A percentile compares a stretch with the other conserved stretches of the same genome.
Evolutionary conservation across 768 basidiomycete genomes (phyloP).

Genomic region (Suillus subalutaceus): DNA sequence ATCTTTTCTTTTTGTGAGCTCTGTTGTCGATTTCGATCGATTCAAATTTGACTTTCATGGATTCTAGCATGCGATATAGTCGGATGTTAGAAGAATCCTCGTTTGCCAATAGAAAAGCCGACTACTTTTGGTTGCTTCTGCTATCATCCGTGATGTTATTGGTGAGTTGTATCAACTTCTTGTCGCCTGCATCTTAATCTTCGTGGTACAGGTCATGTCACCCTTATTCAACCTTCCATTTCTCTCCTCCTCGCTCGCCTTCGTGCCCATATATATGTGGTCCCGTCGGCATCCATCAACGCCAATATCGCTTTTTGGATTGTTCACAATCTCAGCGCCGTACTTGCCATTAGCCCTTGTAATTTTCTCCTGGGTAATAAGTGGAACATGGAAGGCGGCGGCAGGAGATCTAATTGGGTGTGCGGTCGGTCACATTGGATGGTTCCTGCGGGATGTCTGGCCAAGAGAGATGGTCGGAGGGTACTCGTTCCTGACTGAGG

Average conservation of each 20-base stretch:
- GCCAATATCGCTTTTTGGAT: slow-evolving; percentile 94
- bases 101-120: slow-evolving; percentile 87
- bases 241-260: slow-evolving; percentile 90
- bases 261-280: slow-evolving; percentile 98
- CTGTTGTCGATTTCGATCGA: not conserved
- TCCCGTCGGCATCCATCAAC: slow-evolving; percentile 91
- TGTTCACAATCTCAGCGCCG: slow-evolving; percentile 93
- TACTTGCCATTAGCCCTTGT: slow-evolving; percentile 94
- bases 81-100: slow-evolving; percentile 97
- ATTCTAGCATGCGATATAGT: slow-evolving; percentile 90
- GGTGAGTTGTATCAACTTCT: slow-evolving; percentile 44
- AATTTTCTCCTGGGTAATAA: slow-evolving; percentile 81
- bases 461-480: slow-evolving; percentile 85
- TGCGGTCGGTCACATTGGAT: slow-evolving; percentile 83
- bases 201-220: slow-evolving; percentile 61
- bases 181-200: slow-evolving; percentile 6
- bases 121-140: slow-evolving; percentile 94
- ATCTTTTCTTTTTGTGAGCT: slow-evolving; percentile 97
- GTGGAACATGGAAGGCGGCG: slow-evolving; percentile 83
- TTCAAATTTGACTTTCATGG: not conserved
- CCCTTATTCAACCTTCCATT: slow-evolving; percentile 92
- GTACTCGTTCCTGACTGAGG: slow-evolving; percentile 68
- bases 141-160: slow-evolving; percentile 86
- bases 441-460: slow-evolving; percentile 88
- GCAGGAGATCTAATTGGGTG: slow-evolving; percentile 83